These are phyloP conservation scores for Mortierella antarctica DNA, from an alignment of 192 early-diverging fungal genomes.

Conservation along the genomic window DNA sequence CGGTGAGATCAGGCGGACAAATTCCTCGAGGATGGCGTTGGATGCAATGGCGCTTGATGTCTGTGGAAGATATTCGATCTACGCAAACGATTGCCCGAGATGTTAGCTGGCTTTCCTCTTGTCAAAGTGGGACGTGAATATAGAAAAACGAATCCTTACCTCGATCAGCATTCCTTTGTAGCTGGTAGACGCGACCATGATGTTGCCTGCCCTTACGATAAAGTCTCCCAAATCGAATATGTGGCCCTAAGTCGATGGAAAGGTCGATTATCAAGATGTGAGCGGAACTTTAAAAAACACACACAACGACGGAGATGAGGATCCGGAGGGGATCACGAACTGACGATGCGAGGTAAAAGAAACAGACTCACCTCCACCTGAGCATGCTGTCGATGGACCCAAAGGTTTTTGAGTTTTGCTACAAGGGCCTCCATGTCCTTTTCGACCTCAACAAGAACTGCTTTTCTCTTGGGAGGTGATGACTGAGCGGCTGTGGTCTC, in stretches of 20 bases:
- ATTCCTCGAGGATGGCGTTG: conserved; percentile 57
- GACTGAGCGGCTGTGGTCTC: neutral
- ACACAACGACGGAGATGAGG: neutral
- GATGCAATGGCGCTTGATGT: conserved; percentile 55
- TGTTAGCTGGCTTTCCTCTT: no score
- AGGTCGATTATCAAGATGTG: no score
- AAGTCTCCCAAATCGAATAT: conserved; percentile 66
- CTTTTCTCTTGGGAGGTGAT: conserved; percentile 15
- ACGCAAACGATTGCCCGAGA: neutral
- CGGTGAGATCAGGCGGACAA: conserved; percentile 60
- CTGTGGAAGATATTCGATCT: conserved; percentile 67
- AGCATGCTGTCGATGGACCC: conserved; percentile 62
- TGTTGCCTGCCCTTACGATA: conserved; percentile 64
- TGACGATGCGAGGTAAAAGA: neutral
- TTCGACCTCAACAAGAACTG: conserved; percentile 64
- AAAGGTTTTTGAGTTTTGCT: conserved; percentile 60
- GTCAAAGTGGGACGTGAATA: no score
- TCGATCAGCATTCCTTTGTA: conserved; percentile 69
- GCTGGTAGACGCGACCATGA: conserved; percentile 59
- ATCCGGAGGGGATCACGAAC: neutral
- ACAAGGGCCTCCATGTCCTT: conserved; percentile 61
- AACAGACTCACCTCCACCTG: conserved; percentile 58
- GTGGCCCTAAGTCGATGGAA: conserved; percentile 41
- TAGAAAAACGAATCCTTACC: conserved; percentile 28
- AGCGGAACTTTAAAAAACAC: neutral